Conservation (phyloP, 177 flowering plant genomes). For the Vitis hybrid region DNA sequence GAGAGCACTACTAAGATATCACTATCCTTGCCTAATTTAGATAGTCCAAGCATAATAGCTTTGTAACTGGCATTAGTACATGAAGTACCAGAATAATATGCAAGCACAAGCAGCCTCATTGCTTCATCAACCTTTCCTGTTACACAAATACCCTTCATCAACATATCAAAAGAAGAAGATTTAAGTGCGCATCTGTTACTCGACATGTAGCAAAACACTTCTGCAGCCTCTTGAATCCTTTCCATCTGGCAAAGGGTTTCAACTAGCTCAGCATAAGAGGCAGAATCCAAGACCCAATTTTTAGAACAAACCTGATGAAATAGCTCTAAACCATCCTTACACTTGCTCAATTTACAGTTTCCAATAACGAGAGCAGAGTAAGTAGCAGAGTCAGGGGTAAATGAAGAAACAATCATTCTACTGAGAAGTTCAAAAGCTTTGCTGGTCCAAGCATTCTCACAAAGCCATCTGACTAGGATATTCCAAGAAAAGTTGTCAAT, state of each 20-base stretch:
- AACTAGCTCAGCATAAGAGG: constrained; percentile 40
- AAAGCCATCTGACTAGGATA: constrained; percentile 50
- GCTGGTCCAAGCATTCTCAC: constrained; percentile 30
- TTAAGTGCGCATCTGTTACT: constrained; percentile 34
- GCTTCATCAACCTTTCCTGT: constrained; percentile 49
- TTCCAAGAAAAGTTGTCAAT: constrained; percentile 56
- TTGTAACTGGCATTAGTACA: constrained; percentile 34
- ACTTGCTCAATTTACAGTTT: constrained; percentile 35
- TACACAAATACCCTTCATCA: constrained; percentile 44
- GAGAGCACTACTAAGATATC: constrained; percentile 33
- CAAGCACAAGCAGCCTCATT: constrained; percentile 35
- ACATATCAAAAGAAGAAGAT: constrained; percentile 34
- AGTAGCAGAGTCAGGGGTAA: constrained; percentile 45
- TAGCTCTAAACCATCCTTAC: constrained; percentile 38
- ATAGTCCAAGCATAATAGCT: constrained; percentile 42
- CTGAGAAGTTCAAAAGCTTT: constrained; percentile 48
- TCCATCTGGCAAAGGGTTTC: constrained; percentile 44
- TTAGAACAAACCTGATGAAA: constrained; percentile 29
- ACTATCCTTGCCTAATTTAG: constrained; percentile 20
- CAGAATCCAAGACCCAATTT: constrained; percentile 46
- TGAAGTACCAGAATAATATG: constrained; percentile 33
- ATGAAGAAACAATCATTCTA: constrained; percentile 53
- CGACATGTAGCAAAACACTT: constrained; percentile 54
- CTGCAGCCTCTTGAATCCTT: constrained; percentile 48
- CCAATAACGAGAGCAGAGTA: constrained; percentile 61